Evolutionary conservation across 2,329 filamentous ascomycete genomes (phyloP).

Genomic region (Drechslerella dactyloides): DNA sequence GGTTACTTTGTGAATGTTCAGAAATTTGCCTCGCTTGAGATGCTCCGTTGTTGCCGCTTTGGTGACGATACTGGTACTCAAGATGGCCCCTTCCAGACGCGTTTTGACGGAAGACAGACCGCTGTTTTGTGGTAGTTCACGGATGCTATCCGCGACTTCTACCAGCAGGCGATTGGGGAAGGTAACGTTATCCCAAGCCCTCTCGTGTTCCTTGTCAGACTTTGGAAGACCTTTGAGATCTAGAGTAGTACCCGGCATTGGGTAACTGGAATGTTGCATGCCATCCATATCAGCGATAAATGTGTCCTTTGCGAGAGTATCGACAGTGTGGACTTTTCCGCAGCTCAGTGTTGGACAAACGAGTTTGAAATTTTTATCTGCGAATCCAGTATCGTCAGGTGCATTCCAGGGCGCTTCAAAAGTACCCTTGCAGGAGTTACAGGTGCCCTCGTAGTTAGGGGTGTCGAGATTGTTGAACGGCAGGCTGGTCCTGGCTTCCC

Average conservation of each 20-base stretch:
- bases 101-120: constrained; percentile 64
- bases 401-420: constrained; percentile 56
- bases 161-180: constrained; percentile 69
- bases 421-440: constrained; percentile 45
- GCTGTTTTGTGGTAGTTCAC: constrained; percentile 54
- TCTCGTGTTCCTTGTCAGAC: constrained; percentile 53
- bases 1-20: constrained; percentile 57
- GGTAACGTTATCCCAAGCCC: constrained; percentile 56
- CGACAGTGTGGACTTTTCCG: constrained; percentile 62
- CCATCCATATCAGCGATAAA: constrained; percentile 66
- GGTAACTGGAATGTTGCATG: constrained; percentile 61
- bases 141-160: constrained; percentile 59
- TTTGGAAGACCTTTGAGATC: constrained; percentile 64
- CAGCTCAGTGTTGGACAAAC: constrained; percentile 63
- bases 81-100: constrained; percentile 62
- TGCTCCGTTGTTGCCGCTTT: constrained; percentile 56
- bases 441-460: constrained; percentile 22
- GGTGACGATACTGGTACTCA: constrained; percentile 58
- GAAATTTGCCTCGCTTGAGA: constrained; percentile 34
- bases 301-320: constrained; percentile 67
- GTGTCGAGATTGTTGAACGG: constrained; percentile 35
- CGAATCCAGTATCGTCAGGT: constrained; percentile 65
- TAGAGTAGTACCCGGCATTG: constrained; percentile 74
- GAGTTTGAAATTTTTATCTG: constrained; percentile 64
- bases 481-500: constrained; percentile 34